These are phyloP conservation scores for Rossbeevera mucosa DNA, from an alignment of 768 basidiomycete species.

Conservation along the genomic window DNA sequence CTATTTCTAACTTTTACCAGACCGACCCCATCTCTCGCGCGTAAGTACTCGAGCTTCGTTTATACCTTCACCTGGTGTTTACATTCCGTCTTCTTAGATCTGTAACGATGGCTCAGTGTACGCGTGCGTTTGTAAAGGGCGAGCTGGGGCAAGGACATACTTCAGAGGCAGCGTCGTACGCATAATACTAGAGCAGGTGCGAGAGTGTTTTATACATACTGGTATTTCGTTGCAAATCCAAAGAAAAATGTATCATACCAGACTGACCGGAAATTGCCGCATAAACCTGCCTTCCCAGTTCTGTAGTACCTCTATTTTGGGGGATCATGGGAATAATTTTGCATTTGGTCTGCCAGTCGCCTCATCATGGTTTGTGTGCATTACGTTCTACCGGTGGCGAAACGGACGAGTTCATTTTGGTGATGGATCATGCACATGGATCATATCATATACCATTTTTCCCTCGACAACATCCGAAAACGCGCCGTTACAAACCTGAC, in stretches of 20 bases:
- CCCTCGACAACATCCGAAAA: too few relatives aligned
- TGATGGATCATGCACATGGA: too few relatives aligned
- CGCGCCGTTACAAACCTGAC: too few relatives aligned
- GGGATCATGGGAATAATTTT: too few relatives aligned
- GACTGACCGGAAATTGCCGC: too few relatives aligned
- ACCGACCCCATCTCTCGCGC: conserved; percentile 94
- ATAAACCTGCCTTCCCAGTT: too few relatives aligned
- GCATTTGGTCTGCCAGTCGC: too few relatives aligned
- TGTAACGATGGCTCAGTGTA: conserved; percentile 96
- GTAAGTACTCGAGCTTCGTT: conserved; percentile 44
- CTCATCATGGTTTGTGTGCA: too few relatives aligned
- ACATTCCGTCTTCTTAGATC: conserved; percentile 43
- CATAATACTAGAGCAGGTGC: conserved; percentile 2
- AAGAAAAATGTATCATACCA: conserved; percentile 7
- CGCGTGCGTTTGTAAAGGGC: conserved; percentile 76
- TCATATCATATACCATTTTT: too few relatives aligned
- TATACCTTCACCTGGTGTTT: background rate
- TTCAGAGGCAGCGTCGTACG: conserved; percentile 11
- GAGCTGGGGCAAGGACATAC: conserved; percentile 29
- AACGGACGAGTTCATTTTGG: too few relatives aligned
- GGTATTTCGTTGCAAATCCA: conserved; percentile 2
- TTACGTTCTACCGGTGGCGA: too few relatives aligned
- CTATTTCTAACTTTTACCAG: conserved; percentile 91
- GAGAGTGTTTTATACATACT: background rate
- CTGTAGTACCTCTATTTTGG: too few relatives aligned